phyloP scores from a whole-genome alignment of 2,329 filamentous ascomycete species.

The Dactylellina haptotyla region DNA sequence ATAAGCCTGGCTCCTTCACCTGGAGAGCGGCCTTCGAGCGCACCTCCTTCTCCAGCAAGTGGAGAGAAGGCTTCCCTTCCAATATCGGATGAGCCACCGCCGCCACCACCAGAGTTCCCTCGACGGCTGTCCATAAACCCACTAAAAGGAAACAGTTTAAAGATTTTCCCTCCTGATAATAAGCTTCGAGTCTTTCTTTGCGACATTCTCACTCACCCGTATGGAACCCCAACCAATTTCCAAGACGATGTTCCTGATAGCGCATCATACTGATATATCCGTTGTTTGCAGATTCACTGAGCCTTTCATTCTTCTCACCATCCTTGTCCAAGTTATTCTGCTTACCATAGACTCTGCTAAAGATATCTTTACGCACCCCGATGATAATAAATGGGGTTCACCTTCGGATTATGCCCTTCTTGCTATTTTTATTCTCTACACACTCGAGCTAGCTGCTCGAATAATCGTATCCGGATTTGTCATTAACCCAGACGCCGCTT shows the following conservation, averaged over 20 bases:
- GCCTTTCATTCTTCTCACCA: constrained; percentile 84
- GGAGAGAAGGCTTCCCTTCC: constrained; percentile 40
- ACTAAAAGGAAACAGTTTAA: constrained; percentile 83
- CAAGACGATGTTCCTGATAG: not conserved
- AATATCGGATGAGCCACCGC: constrained; percentile 31
- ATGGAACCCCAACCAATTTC: constrained; percentile 23
- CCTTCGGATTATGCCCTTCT: constrained; percentile 82
- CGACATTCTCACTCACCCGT: constrained; percentile 84
- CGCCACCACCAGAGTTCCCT: constrained; percentile 65
- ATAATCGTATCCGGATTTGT: constrained; percentile 94
- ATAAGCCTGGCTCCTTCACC: constrained; percentile 67
- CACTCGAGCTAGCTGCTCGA: constrained; percentile 81
- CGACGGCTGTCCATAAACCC: constrained; percentile 71
- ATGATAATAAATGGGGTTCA: constrained; percentile 73
- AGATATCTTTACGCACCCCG: constrained; percentile 72
- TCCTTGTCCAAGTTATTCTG: constrained; percentile 87
- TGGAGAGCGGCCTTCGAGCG: constrained; percentile 66
- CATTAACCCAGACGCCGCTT: constrained; percentile 72
- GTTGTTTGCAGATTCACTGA: constrained; percentile 70
- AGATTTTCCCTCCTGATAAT: constrained; percentile 83
- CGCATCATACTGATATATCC: constrained; percentile 10
- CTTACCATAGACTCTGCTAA: constrained; percentile 82
- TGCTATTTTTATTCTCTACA: constrained; percentile 87
- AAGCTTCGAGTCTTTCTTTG: constrained; percentile 78
- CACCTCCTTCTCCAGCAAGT: constrained; percentile 65